phyloP scores from a whole-genome alignment of 2,329 filamentous ascomycete genomes.

The Cadophora malorum region DNA sequence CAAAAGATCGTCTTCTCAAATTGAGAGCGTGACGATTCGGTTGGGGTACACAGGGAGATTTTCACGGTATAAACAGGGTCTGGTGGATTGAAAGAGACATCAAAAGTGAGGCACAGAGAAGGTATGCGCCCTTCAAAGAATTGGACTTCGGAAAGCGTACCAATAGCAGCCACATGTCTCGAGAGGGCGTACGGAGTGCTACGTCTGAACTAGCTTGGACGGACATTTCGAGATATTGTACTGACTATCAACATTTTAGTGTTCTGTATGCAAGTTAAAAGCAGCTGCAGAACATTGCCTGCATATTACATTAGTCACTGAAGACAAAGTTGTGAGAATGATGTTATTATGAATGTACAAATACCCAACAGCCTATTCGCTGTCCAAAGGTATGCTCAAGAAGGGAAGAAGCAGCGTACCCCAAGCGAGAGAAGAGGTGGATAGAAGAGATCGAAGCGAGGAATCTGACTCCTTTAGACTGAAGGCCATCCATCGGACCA shows the following conservation, averaged over 20 bases:
- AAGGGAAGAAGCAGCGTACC: not conserved
- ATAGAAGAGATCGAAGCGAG: not conserved
- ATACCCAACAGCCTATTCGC: not conserved
- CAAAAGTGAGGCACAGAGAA: too few species aligned
- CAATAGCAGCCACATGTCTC: not conserved
- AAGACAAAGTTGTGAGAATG: not conserved
- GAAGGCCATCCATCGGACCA: constrained; percentile 54
- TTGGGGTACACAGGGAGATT: too few species aligned
- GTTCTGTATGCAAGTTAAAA: too few species aligned
- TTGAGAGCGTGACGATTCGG: too few species aligned
- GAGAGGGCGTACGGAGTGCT: not conserved
- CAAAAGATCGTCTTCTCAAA: too few species aligned
- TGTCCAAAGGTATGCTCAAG: constrained; percentile 12
- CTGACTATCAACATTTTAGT: too few species aligned
- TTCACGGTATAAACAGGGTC: too few species aligned
- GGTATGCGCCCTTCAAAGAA: not conserved
- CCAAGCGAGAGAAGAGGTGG: not conserved
- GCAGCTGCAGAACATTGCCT: not conserved
- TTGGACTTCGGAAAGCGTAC: not conserved
- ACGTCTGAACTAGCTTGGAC: not conserved
- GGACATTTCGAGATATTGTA: not conserved
- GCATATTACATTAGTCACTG: not conserved
- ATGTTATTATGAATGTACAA: not conserved
- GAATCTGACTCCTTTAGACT: constrained; percentile 35
- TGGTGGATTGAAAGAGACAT: too few species aligned